Evolutionary conservation across 2,329 filamentous ascomycete species (phyloP).

Genomic region (Penicillium fuscoglaucum): DNA sequence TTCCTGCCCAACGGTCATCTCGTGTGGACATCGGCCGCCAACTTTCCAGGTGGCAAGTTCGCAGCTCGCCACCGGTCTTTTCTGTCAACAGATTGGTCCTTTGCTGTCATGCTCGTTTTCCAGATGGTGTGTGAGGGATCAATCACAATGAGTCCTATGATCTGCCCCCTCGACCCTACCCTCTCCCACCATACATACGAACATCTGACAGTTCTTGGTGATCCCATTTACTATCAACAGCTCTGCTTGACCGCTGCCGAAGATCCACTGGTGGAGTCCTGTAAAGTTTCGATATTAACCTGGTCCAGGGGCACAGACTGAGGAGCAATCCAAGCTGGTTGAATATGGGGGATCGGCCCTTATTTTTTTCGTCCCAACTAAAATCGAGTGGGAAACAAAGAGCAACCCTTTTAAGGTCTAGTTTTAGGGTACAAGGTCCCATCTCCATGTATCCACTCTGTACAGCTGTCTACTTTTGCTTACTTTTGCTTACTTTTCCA

Average conservation of each 20-base stretch:
- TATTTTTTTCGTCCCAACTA: conserved; percentile 14
- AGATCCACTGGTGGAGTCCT: conserved; percentile 16
- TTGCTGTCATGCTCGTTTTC: neutral
- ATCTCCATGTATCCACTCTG: neutral
- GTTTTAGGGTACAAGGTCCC: conserved; percentile 1
- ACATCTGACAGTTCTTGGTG: conserved; percentile 7
- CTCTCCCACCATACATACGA: neutral
- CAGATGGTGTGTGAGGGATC: conserved; percentile 12
- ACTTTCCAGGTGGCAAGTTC: conserved; percentile 22
- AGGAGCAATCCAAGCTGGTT: conserved; percentile 24
- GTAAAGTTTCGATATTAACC: conserved; percentile 11
- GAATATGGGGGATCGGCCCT: conserved; percentile 21
- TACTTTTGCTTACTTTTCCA: neutral
- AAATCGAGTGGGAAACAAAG: conserved; percentile 6
- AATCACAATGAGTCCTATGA: conserved; percentile 2
- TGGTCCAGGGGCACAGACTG: conserved; percentile 23
- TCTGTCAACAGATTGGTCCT: conserved; percentile 18
- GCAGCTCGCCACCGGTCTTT: conserved; percentile 11
- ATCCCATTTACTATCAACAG: neutral
- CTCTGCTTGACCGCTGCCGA: conserved; percentile 14
- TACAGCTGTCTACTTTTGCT: neutral
- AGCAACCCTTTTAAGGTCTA: neutral
- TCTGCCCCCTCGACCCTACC: neutral
- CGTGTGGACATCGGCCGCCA: conserved; percentile 10
- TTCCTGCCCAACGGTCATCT: conserved; percentile 38